phyloP scores from a whole-genome alignment of 2,329 filamentous ascomycete genomes.

The Fusarium sarcochroum region DNA sequence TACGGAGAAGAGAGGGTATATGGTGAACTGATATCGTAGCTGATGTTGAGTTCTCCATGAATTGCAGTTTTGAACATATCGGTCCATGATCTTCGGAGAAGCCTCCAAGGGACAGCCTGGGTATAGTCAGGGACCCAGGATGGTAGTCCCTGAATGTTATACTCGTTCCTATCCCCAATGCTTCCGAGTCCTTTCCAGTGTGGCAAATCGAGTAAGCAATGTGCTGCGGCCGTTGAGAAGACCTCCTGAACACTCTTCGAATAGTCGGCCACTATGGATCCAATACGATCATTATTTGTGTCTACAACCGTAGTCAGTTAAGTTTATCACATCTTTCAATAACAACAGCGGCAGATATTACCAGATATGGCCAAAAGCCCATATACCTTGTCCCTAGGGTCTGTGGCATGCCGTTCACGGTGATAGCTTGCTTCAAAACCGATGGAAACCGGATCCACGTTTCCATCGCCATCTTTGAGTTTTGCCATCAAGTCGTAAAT shows the following conservation, averaged over 20 bases:
- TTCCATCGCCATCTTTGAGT: background rate
- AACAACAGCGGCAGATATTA: fast-evolving
- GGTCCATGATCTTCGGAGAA: slow-evolving; percentile 2
- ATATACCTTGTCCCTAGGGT: slow-evolving; percentile 4
- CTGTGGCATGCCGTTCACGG: slow-evolving; percentile 5
- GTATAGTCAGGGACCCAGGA: slow-evolving; percentile 16
- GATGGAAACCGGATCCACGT: background rate
- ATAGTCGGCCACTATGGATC: slow-evolving; percentile 1
- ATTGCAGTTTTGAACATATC: slow-evolving; percentile 3
- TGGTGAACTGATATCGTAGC: background rate
- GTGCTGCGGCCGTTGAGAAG: slow-evolving; percentile 8
- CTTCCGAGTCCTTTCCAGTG: background rate
- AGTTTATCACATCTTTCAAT: background rate
- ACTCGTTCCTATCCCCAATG: background rate
- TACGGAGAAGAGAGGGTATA: background rate
- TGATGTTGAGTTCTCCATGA: background rate
- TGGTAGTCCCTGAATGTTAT: background rate
- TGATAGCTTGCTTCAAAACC: slow-evolving; percentile 8
- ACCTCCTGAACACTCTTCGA: slow-evolving; percentile 3
- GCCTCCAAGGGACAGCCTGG: slow-evolving; percentile 8
- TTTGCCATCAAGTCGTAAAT: slow-evolving; percentile 1
- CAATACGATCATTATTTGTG: background rate
- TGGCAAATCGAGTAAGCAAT: slow-evolving; percentile 3
- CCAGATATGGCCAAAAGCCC: slow-evolving; percentile 7
- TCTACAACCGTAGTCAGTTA: background rate